Conservation (phyloP, 164 flowering plant species). For the Aristolochia contorta region DNA sequence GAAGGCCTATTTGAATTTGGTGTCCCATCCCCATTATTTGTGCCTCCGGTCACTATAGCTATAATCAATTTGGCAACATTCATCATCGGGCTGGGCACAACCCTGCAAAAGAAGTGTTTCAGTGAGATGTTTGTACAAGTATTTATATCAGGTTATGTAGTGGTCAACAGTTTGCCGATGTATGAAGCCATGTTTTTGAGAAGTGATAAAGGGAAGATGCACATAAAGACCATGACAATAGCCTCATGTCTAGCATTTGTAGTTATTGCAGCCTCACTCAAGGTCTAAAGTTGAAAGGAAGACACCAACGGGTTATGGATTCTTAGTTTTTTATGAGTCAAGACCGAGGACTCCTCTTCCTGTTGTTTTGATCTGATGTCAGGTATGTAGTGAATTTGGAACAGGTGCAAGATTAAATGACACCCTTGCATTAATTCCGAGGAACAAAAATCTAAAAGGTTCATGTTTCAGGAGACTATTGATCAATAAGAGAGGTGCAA, state of each 20-base stretch:
- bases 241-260: neutral
- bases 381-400: neutral
- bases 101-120: slow-evolving; percentile 6
- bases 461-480: too few relatives aligned
- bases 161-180: slow-evolving; percentile 45
- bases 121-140: slow-evolving; percentile 23
- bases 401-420: too few relatives aligned
- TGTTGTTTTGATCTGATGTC: neutral
- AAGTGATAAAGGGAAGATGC: slow-evolving; percentile 40
- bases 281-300: neutral
- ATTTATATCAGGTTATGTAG: slow-evolving; percentile 35
- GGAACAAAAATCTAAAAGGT: too few relatives aligned
- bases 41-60: slow-evolving; percentile 38
- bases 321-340: neutral
- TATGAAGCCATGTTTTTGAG: slow-evolving; percentile 61
- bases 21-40: slow-evolving; percentile 45
- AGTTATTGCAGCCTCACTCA: neutral
- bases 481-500: too few relatives aligned
- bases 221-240: slow-evolving; percentile 11
- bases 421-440: too few relatives aligned
- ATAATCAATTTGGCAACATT: slow-evolving; percentile 39
- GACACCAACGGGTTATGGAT: neutral
- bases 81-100: slow-evolving; percentile 9
- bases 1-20: slow-evolving; percentile 62
- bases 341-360: neutral